A percentile compares a stretch with the other conserved stretches of the same genome.
Conservation (phyloP, 2,329 filamentous ascomycete genomes). For the Talaromyces sp. region DNA sequence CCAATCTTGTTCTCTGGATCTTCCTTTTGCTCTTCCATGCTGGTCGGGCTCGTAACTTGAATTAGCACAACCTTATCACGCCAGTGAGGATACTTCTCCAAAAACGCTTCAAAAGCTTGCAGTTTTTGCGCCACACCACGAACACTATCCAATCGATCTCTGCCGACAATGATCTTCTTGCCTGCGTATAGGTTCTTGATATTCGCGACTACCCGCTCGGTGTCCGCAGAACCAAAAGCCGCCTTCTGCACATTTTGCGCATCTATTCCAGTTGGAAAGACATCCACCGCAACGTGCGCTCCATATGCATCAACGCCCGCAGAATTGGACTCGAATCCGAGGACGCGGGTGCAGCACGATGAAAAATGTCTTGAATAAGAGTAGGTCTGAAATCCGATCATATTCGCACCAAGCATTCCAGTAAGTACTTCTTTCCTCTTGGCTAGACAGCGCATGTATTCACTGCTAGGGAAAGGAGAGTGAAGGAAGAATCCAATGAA, state of each 20-base stretch:
- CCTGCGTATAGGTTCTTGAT: constrained; percentile 75
- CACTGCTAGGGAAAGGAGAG: constrained; percentile 90
- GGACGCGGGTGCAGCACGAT: constrained; percentile 84
- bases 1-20: constrained; percentile 74
- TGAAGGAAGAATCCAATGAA: constrained; percentile 95
- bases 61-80: constrained; percentile 86
- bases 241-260: constrained; percentile 69
- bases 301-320: constrained; percentile 86
- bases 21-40: constrained; percentile 70
- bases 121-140: constrained; percentile 93
- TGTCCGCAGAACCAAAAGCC: constrained; percentile 66
- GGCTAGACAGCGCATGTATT: constrained; percentile 84
- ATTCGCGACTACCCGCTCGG: constrained; percentile 65
- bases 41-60: constrained; percentile 86
- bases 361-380: constrained; percentile 93
- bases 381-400: constrained; percentile 92
- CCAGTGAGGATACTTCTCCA: constrained; percentile 88
- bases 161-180: constrained; percentile 91
- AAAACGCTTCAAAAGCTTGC: constrained; percentile 86
- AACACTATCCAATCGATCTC: constrained; percentile 88
- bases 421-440: constrained; percentile 85
- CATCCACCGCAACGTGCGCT: constrained; percentile 80
- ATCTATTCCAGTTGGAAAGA: constrained; percentile 93
- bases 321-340: constrained; percentile 82
- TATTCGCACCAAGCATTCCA: constrained; percentile 82